Evolutionary conservation across 495 filamentous ascomycete genomes (phyloP), one percentile per base, ranked within the genome.

Genomic region (Penicillium soppii): DNA sequence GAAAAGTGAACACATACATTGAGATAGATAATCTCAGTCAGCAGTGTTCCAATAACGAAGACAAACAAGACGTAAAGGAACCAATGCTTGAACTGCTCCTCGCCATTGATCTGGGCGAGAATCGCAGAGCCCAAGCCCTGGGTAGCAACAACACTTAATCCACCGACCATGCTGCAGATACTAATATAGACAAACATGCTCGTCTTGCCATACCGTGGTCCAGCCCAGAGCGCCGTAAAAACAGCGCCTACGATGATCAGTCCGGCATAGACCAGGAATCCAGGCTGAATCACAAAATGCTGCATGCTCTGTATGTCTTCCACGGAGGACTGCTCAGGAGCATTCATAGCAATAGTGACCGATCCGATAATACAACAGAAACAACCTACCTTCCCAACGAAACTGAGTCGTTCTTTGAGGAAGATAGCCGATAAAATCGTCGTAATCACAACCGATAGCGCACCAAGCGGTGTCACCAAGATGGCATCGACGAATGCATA

Each of bases 401-500:
- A 92, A 63, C 91, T 96, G 54, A 98, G 75, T 21, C 94, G 80
- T 69, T 98, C 94, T 69, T 96, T 97, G 23, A 98, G 77, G 69
- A 98, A 97, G 29, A 98, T 95, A 22, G 94, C 92, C 2, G 91
- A 96, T 30, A 97, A 76, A 40, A 97, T 82, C 15, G 94, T 91
- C 35, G 91, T 95, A 56, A 97, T 85, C 47, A 98, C 94, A 53
- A 98, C 94, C 0, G 90, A 91, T 43, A 97, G 77, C n/a, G 94
- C 94, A 45, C 94, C 94, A 47, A 98, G 70, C 9, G 95, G 92
- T 6, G 94, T 97, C 39, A 98, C 94, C 53, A 98, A 70, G 59
- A 98, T 96, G 41, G 94, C 94, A 68, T 98, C 94, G 58, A 94
- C 92, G 63, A 98, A 97, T 38, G 90, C 89, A 65, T 98, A 98